Evolutionary conservation across 2,329 filamentous ascomycete species (phyloP).

Genomic region (Taxawa tesnikishii): DNA sequence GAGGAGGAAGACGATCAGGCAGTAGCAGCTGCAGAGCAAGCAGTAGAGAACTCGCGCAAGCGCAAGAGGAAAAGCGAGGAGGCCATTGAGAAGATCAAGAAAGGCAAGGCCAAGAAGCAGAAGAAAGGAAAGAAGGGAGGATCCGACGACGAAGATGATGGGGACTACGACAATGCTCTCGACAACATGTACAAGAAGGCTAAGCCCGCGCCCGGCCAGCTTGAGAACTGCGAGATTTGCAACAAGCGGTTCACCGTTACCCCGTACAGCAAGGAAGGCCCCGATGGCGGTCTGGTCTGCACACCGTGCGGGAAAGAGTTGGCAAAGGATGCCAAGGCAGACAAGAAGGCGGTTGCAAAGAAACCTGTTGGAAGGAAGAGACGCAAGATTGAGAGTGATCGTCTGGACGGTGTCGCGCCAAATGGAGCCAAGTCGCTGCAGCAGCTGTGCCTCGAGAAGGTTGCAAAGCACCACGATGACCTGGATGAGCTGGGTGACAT

Average conservation of each 20-base stretch:
- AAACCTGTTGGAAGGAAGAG: constrained; percentile 48
- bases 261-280: constrained; percentile 70
- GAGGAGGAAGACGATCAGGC: constrained; percentile 15
- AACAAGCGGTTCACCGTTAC: constrained; percentile 87
- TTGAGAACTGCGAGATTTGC: constrained; percentile 79
- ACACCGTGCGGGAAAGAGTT: constrained; percentile 66
- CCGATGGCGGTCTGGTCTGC: constrained; percentile 78
- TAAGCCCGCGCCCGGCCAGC: constrained; percentile 63
- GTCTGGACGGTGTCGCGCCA: constrained; percentile 61
- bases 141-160: constrained; percentile 30
- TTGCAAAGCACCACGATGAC: constrained; percentile 50
- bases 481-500: constrained; percentile 54
- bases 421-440: constrained; percentile 58
- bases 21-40: constrained; percentile 28
- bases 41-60: constrained; percentile 36
- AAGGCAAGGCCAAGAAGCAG: constrained; percentile 38
- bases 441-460: constrained; percentile 51
- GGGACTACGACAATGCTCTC: constrained; percentile 35
- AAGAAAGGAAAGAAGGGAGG: constrained; percentile 31
- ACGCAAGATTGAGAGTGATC: constrained; percentile 68
- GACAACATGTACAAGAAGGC: constrained; percentile 42
- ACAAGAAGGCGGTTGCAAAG: constrained; percentile 46
- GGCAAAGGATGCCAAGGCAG: constrained; percentile 51
- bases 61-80: constrained; percentile 41
- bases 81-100: constrained; percentile 26